Conservation (phyloP, 495 filamentous ascomycete species). For the Emericellopsis terricola region DNA sequence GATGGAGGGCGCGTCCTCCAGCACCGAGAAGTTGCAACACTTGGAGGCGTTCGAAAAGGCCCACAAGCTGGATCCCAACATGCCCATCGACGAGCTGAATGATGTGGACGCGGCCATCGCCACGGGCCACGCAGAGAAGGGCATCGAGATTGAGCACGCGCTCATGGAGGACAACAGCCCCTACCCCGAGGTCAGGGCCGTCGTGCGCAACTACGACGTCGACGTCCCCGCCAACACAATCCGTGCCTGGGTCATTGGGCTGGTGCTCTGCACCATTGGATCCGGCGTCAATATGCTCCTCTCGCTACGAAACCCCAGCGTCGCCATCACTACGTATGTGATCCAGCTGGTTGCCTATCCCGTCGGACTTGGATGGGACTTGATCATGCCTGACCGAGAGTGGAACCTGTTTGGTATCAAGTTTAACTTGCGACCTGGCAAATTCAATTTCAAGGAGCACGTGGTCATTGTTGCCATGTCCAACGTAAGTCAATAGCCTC, state of each 20-base stretch:
- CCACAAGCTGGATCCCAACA: slow-evolving; percentile 52
- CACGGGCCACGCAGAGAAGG: slow-evolving; percentile 31
- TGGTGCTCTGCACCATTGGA: slow-evolving; percentile 41
- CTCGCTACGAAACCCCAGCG: slow-evolving; percentile 44
- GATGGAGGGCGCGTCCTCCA: slow-evolving; percentile 7
- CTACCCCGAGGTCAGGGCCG: slow-evolving; percentile 47
- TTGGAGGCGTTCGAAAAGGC: slow-evolving; percentile 34
- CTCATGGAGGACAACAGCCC: slow-evolving; percentile 48
- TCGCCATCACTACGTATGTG: slow-evolving; percentile 47
- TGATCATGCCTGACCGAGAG: slow-evolving; percentile 35
- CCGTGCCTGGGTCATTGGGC: slow-evolving; percentile 54
- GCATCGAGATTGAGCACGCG: slow-evolving; percentile 34
- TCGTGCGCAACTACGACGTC: slow-evolving; percentile 45
- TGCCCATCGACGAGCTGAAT: slow-evolving; percentile 41
- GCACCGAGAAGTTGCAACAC: slow-evolving; percentile 14
- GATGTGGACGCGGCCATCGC: slow-evolving; percentile 42
- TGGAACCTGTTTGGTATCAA: slow-evolving; percentile 39
- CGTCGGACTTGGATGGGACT: slow-evolving; percentile 39
- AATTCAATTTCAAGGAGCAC: slow-evolving; percentile 70
- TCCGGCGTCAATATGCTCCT: slow-evolving; percentile 58
- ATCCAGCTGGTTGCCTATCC: slow-evolving; percentile 55
- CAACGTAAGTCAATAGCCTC: slow-evolving; percentile 29
- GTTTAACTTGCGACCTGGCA: slow-evolving; percentile 48
- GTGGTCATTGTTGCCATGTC: slow-evolving; percentile 62
- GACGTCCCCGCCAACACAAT: slow-evolving; percentile 51